Evolutionary conservation across 1,284 basidiomycete genomes (phyloP).

Genomic region (Puccinia novopanici): DNA sequence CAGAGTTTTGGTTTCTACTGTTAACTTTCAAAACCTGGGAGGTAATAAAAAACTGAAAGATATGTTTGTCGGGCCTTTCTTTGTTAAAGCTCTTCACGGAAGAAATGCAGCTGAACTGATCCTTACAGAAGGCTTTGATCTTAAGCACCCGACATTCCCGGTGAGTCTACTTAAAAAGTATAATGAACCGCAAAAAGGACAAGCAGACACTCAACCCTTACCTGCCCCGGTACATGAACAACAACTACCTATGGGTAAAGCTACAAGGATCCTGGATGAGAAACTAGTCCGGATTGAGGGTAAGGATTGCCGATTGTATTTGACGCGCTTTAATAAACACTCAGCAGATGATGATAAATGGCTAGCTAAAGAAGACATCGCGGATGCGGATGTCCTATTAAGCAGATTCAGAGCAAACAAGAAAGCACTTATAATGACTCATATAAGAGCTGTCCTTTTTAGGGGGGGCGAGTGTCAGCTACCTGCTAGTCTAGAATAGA

Average conservation of each 20-base stretch:
- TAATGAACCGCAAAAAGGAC: not conserved
- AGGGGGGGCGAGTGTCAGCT: not conserved
- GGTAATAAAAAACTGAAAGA: not conserved
- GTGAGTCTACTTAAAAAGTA: not conserved
- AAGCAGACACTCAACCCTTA: not conserved
- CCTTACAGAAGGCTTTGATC: not conserved
- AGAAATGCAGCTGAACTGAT: not conserved
- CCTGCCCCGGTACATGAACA: not conserved
- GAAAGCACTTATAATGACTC: no score
- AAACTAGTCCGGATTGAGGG: not conserved
- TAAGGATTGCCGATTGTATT: not conserved
- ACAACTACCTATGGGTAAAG: not conserved
- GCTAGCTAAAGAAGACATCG: not conserved
- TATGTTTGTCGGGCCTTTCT: not conserved
- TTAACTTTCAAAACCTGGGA: constrained; percentile 9
- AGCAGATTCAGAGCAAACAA: not conserved
- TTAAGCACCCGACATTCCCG: not conserved
- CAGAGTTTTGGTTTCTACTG: constrained; percentile 1
- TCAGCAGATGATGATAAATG: not conserved
- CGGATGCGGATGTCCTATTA: not conserved
- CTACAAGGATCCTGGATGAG: not conserved
- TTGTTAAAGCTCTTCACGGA: not conserved
- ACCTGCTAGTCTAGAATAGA: no score
- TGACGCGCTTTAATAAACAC: not conserved
- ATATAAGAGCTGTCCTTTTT: not conserved